Base-by-base conservation (phyloP, 495 filamentous ascomycete genomes). In the Ascodesmis nigricans region DNA sequence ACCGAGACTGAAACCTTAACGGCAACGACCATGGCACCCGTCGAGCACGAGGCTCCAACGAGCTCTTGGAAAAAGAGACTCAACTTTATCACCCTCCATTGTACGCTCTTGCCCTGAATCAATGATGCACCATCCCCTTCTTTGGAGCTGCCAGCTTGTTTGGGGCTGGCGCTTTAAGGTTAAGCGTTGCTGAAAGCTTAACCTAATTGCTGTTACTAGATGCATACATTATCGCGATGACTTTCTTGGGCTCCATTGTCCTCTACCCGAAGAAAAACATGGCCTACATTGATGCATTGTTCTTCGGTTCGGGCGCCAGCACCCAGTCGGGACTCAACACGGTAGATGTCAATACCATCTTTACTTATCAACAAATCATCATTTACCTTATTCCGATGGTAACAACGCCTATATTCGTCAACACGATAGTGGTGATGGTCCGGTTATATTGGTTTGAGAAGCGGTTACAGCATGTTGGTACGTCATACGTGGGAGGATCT, bases 381-480 rank as follows among this genome's bases (percentile, higher is more conserved):
- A 51, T 81, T n/a, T 83, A 74, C 35, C 46, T 79, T 17, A 57
- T 78, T 18, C 56, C 75, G 1, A 71, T 78, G 60, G 43, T 84
- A n/a, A 68, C 75, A 14, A 92, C 81, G 31, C 82, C 87, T 1
- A 91, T 95, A 41, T 76, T 78, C 38, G 81, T 95, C 52, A 69
- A 92, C 53, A 65, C 75, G 4, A 69, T 69, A 19, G 75, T 95
- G 21, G 84, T 95, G 0, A 87, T 84, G 47, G 60, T 93, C 18
- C 76, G 87, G 5, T 60, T 95, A 2, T 84, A 87, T 56, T 95
- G 81, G 83, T 97, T 97, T 47, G 84, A 97, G 57, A 91, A 84
- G 53, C 68, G 81, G 2, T 93, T 97, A 44, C 65, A 82, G 49
- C 57, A 76, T 44, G 62, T 93, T 38, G 83, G 73, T 21, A 63